Base-by-base conservation (phyloP, 805 yeast genomes). In the Komagataella kurtzmanii region DNA sequence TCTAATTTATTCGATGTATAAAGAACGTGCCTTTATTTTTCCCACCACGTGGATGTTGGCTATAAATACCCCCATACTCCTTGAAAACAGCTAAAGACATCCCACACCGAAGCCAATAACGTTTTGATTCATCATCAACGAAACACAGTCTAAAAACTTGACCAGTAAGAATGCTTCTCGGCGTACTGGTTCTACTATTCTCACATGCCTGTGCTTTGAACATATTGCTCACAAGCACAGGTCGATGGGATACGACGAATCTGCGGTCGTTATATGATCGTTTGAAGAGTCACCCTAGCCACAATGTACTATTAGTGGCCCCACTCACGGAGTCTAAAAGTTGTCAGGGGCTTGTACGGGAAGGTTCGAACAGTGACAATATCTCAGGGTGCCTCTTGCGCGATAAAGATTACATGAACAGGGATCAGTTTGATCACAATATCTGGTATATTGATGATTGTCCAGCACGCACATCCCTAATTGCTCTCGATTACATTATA, bases 401-500 rank as follows among this genome's bases (percentile, higher is more conserved):
- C 19, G 50, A n/a, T 43, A 53, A 17, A 49, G 52, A 24, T 24
- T 50, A n/a, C 50, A 51, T 2, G 7, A 51, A 53, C 46, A 50
- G 57, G 14, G 52, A 54, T 10, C 46, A 55, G n/a, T 6, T 51
- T 5, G 53, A 48, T 12, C 47, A 56, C 24, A 59, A 67, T 54
- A 59, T 67, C 52, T 75, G 79, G 79, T 74, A 74, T 59, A 69
- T 75, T 58, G 70, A 74, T 56, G 75, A 73, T 50, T 67, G 77
- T 14, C 73, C 76, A 18, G 67, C 74, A 40, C 67, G 75, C 10
- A 60, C 70, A 49, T 68, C 70, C 45, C 64, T 74, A 12, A 72
- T 74, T 55, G 75, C 67, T 6, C 59, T 74, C 47, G 70, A 70
- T 49, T 68, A 71, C 58, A 65, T 75, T 46, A 56, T 71, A 24